Evolutionary conservation across 2,329 filamentous ascomycete genomes (phyloP), one percentile per base, ranked within the genome.

Genomic region (Fusarium sp.): DNA sequence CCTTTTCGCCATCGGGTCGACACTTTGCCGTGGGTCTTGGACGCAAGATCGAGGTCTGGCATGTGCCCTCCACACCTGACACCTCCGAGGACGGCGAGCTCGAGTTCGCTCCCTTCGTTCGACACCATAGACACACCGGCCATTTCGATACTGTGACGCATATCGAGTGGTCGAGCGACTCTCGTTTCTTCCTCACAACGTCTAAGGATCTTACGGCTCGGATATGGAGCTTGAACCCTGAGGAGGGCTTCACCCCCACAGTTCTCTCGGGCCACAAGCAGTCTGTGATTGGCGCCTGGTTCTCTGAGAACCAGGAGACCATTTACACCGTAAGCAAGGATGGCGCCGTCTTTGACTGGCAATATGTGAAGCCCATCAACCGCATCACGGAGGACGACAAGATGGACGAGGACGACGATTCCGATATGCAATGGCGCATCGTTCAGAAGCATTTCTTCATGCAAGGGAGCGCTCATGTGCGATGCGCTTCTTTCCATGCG

Each of bases 261-360:
- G 94, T 95, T 18, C 85, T 99, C 71, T 93, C 95, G 5, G 97
- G 97, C 2, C 97, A 99, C 84, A 92, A 95, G 81, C 95, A 98
- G 82, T 92, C 90, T 18, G 94, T 99, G 4, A 89, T 97, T 64
- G 94, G 93, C n/a, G 95, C 95, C n/a, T 99, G 95, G 91, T 99
- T 99, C 81, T 97, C 95, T 1, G 92, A 93, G 71, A 92, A 97
- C 77, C 97, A 99, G 81, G 97, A 99, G 84, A 94, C 91, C 58
- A 97, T 99, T 63, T 99, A 97, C 81, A 98, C 97, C 0, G 91
- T 98, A 74, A 98, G 96, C 84, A 97, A 97, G 82, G 97, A 99
- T 82, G 97, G 97, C n/a, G 95, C 97, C 4, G 89, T 98, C 1
- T 98, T 98, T 79, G 90, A 94, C 74, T 99, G 97, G 97, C 92